Percentiles rank a stretch among this genome's conserved stretches.
Evolutionary conservation across 768 basidiomycete genomes (phyloP).

Genomic region (Ramaria sp.): DNA sequence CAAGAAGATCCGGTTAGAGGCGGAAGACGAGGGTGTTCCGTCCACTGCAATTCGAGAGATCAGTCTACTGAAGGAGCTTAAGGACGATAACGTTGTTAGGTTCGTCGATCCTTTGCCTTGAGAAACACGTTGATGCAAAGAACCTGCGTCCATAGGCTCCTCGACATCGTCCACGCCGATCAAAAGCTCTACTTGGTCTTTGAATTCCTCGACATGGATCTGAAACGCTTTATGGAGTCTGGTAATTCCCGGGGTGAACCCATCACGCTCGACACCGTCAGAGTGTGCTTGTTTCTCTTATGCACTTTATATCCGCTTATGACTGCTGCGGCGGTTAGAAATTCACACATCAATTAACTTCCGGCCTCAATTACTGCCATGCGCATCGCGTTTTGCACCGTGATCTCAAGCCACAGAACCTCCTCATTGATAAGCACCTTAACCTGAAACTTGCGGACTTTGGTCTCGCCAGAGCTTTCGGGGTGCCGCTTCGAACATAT

Average conservation of each 20-base stretch:
- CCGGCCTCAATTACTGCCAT: slow-evolving; percentile 90
- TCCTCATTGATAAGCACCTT: slow-evolving; percentile 80
- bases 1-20: slow-evolving; percentile 97
- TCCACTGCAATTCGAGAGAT: slow-evolving; percentile 98
- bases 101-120: slow-evolving; percentile 23
- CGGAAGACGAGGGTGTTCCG: slow-evolving; percentile 98
- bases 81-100: slow-evolving; percentile 94
- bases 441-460: slow-evolving; percentile 97
- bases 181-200: slow-evolving; percentile 97
- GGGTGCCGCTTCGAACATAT: slow-evolving; percentile 97
- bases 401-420: slow-evolving; percentile 93
- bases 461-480: slow-evolving; percentile 92
- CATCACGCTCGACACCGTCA: slow-evolving; percentile 62
- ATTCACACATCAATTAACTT: slow-evolving; percentile 90
- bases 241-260: slow-evolving; percentile 63
- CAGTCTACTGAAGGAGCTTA: slow-evolving; percentile 91
- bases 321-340: slow-evolving; percentile 41
- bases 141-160: slow-evolving; percentile 42
- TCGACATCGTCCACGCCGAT: slow-evolving; percentile 96
- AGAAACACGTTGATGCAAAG: not conserved
- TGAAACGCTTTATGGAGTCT: slow-evolving; percentile 95
- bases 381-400: slow-evolving; percentile 94
- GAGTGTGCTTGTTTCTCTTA: slow-evolving; percentile 43
- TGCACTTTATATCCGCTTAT: not conserved
- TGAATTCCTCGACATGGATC: slow-evolving; percentile 93